Evolutionary conservation across 768 basidiomycete genomes (phyloP), one percentile per base, ranked within the genome.

Genomic region (Termitomyces sp.): DNA sequence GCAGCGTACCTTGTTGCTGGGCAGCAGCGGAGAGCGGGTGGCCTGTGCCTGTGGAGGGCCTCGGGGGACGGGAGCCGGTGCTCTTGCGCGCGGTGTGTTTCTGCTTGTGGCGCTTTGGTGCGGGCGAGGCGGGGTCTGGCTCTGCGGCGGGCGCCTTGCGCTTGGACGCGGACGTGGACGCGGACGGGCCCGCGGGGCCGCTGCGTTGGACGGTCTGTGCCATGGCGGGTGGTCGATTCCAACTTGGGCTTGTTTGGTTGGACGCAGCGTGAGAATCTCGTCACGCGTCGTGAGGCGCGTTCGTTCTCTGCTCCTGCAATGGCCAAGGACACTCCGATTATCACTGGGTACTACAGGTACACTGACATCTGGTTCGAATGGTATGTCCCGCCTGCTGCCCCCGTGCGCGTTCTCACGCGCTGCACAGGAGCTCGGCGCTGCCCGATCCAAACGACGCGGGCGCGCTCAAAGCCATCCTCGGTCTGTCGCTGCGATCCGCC

Each of bases 361-460:
- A 90, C 90, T 0, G 92, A 94, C 70, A 86, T 94, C 53, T 87
- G 84, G 81, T 92, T 85, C 56, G 86, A 91, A 68, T 92, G 87
- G 90, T 87, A 64, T 65, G 62, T 54, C 42, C 13, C 9, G n/a
- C 8, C 8, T 33, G 4, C 16, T 9, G 26, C 7, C 42, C 47
- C 26, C 10, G 16, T 29, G 18, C 33, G 28, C 34, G 34, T 34
- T 56, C 39, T 20, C n/a, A 20, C 9, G 41, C 45, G 56, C n/a
- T 20, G 36, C 48, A 46, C 61, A 91, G 90, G 89, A 70, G 78
- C 50, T 70, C 78, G 55, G 78, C 72, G 0, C 71, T 88, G 13
- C 80, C 82, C n/a, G 75, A 82, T 67, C 74, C 71, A n/a, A 80
- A 80, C 34, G 86, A 89, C 68, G 73, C 75, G 31, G 75, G 73